These are phyloP conservation scores for Fusarium coicis DNA, from an alignment of 2,329 filamentous ascomycete species.

Conservation along the genomic window DNA sequence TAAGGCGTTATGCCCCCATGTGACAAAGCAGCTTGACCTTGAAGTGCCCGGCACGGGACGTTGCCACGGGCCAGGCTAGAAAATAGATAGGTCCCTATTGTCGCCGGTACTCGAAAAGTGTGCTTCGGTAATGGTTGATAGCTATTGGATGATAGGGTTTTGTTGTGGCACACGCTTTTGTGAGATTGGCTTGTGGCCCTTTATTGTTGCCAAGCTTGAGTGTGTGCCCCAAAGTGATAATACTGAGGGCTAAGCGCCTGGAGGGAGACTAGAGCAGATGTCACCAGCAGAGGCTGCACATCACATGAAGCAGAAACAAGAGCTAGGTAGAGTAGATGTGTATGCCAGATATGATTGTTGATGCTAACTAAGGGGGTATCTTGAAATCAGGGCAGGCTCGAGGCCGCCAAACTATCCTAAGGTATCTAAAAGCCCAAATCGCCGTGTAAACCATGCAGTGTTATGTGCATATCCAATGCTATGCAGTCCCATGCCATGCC, in stretches of 20 bases:
- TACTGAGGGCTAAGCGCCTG: not conserved
- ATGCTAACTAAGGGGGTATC: constrained; percentile 39
- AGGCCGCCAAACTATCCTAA: constrained; percentile 39
- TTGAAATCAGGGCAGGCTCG: constrained; percentile 33
- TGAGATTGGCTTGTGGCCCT: constrained; percentile 5
- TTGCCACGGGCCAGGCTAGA: constrained; percentile 31
- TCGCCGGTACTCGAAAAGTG: constrained; percentile 17
- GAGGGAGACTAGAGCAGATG: not conserved
- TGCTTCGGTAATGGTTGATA: constrained; percentile 1
- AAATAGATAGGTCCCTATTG: constrained; percentile 18
- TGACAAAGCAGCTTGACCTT: constrained; percentile 20
- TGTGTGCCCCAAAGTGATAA: not conserved
- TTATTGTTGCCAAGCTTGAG: constrained; percentile 5
- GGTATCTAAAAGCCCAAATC: constrained; percentile 35
- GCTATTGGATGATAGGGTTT: constrained; percentile 18
- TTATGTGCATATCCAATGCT: constrained; percentile 24
- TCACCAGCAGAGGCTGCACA: constrained; percentile 12
- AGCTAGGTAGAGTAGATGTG: constrained; percentile 1
- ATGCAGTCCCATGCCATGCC: constrained; percentile 12
- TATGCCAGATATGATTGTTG: constrained; percentile 22
- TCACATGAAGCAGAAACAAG: constrained; percentile 22
- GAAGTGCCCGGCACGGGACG: constrained; percentile 31
- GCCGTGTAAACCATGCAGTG: constrained; percentile 26
- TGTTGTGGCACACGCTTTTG: constrained; percentile 21
- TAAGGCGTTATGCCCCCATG: constrained; percentile 31